Evolutionary conservation across 2,329 filamentous ascomycete genomes (phyloP).

Genomic region (Whalleya microplaca): DNA sequence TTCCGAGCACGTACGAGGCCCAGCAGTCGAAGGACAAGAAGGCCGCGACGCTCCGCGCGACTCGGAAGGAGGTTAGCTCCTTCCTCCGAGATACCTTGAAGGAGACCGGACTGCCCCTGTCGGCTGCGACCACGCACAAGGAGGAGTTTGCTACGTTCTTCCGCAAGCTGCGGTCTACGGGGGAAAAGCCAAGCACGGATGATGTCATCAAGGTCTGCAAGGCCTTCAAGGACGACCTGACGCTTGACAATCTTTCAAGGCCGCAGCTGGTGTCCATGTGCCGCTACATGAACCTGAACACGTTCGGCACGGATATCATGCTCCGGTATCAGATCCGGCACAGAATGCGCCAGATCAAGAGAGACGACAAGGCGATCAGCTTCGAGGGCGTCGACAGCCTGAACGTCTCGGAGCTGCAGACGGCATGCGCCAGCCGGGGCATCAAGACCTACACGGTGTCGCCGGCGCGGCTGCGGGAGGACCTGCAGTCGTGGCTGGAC

Average conservation of each 20-base stretch:
- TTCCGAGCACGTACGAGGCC: conserved; percentile 95
- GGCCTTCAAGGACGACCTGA: conserved; percentile 97
- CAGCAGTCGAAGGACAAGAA: conserved; percentile 91
- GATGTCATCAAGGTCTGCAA: conserved; percentile 99
- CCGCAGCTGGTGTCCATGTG: conserved; percentile 97
- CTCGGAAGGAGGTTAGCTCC: conserved; percentile 88
- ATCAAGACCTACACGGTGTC: conserved; percentile 92
- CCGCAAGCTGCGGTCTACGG: conserved; percentile 90
- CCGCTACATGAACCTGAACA: conserved; percentile 96
- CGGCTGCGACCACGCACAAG: conserved; percentile 79
- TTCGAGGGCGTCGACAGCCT: conserved; percentile 93
- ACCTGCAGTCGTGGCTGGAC: conserved; percentile 92
- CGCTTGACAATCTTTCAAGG: conserved; percentile 92
- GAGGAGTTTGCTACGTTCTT: conserved; percentile 98
- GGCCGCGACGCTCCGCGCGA: conserved; percentile 77
- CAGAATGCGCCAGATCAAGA: conserved; percentile 99
- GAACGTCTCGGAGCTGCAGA: conserved; percentile 91
- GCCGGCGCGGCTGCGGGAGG: conserved; percentile 83
- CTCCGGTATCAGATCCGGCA: conserved; percentile 95
- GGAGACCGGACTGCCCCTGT: conserved; percentile 92
- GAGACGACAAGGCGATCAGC: conserved; percentile 91
- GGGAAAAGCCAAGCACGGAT: conserved; percentile 82
- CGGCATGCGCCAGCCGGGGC: conserved; percentile 87
- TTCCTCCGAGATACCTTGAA: conserved; percentile 88
- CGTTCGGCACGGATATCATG: conserved; percentile 97